These are phyloP conservation scores for Bipolaris bicolor DNA, from an alignment of 2,329 filamentous ascomycete species.

Conservation along the genomic window DNA sequence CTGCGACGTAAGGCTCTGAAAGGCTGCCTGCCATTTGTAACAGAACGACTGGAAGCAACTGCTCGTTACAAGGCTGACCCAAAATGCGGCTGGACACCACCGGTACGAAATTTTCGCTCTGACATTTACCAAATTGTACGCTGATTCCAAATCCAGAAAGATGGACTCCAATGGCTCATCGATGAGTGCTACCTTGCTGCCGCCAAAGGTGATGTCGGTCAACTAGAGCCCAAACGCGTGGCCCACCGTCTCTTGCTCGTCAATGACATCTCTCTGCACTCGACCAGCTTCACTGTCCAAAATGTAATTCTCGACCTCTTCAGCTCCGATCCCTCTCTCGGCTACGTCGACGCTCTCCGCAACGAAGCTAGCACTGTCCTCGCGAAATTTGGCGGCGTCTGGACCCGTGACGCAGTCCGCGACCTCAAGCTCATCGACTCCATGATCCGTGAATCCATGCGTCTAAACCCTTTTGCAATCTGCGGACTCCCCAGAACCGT, in stretches of 20 bases:
- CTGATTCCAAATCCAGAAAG: constrained; percentile 16
- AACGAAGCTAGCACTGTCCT: constrained; percentile 18
- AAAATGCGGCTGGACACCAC: constrained; percentile 19
- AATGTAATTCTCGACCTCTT: constrained; percentile 25
- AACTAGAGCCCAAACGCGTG: constrained; percentile 21
- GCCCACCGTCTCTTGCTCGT: constrained; percentile 23
- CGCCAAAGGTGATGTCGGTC: constrained; percentile 14
- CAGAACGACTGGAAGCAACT: constrained; percentile 20
- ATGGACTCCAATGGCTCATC: constrained; percentile 27
- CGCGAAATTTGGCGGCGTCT: constrained; percentile 12
- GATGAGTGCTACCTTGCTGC: constrained; percentile 20
- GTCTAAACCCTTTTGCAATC: constrained; percentile 21
- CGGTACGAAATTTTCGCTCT: constrained; percentile 6
- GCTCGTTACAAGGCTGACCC: constrained; percentile 19
- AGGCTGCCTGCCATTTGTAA: constrained; percentile 22
- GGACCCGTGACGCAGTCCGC: constrained; percentile 21
- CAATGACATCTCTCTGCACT: constrained; percentile 23
- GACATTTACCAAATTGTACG: not conserved
- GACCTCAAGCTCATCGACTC: constrained; percentile 22
- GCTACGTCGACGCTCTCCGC: constrained; percentile 20
- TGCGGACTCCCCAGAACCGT: constrained; percentile 22
- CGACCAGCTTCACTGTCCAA: constrained; percentile 22
- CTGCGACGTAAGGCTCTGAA: constrained; percentile 16
- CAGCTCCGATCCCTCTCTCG: constrained; percentile 18
- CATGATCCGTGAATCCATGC: constrained; percentile 24